Conservation (phyloP, 2,329 filamentous ascomycete genomes). For the Alternaria alternata region DNA sequence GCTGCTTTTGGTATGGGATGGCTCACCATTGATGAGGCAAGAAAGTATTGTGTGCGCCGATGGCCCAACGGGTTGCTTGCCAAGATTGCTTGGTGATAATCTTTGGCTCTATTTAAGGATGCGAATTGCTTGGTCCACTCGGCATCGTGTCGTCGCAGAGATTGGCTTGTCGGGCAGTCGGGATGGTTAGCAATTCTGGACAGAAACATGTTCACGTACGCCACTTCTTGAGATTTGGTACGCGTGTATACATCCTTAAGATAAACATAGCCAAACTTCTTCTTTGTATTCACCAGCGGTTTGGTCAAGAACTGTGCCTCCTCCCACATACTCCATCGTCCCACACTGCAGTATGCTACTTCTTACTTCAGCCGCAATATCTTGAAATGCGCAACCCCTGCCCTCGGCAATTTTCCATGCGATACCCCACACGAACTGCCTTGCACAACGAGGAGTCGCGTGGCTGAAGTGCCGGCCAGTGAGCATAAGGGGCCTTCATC, state of each 20-base stretch:
- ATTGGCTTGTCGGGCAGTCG: background rate
- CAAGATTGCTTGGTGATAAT: conserved; percentile 68
- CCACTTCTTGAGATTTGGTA: conserved; percentile 1
- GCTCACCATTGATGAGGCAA: conserved; percentile 70
- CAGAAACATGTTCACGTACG: background rate
- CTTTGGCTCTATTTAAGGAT: background rate
- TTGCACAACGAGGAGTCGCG: conserved; percentile 6
- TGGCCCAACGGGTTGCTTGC: conserved; percentile 67
- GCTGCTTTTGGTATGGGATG: conserved; percentile 74
- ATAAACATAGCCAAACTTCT: conserved; percentile 1
- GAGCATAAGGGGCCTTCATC: background rate
- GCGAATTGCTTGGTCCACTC: background rate
- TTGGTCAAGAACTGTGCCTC: conserved; percentile 16
- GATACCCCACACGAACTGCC: conserved; percentile 19
- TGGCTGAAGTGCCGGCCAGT: conserved; percentile 24
- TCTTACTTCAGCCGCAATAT: conserved; percentile 21
- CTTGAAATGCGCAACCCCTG: conserved; percentile 2
- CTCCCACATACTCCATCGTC: background rate
- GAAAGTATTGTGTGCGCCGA: conserved; percentile 69
- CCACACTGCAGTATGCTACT: conserved; percentile 10
- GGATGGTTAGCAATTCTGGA: background rate
- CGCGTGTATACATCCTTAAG: background rate
- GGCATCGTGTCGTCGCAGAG: background rate
- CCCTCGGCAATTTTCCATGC: conserved; percentile 5
- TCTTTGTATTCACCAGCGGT: conserved; percentile 35